Percentiles rank a stretch among this genome's conserved stretches.
Evolutionary conservation across 148 eudicot genomes (phyloP).

Genomic region (Cornus controversa): DNA sequence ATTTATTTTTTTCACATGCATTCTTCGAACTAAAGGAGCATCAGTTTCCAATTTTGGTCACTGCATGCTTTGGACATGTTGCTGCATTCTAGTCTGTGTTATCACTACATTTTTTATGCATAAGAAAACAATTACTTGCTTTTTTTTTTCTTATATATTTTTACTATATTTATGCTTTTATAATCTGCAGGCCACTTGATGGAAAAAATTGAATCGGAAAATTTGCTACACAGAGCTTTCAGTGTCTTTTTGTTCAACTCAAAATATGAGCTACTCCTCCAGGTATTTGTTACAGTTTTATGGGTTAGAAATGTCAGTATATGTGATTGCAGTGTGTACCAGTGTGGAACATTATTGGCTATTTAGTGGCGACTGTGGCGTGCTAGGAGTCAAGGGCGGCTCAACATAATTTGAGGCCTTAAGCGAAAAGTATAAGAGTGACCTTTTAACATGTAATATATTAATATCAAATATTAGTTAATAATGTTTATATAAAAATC

Average conservation of each 20-base stretch:
- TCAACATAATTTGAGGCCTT: too few relatives aligned
- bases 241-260: conserved; percentile 88
- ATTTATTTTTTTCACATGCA: not conserved
- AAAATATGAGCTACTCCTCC: conserved; percentile 88
- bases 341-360: not conserved
- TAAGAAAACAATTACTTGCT: not conserved
- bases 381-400: too few relatives aligned
- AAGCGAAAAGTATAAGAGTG: too few relatives aligned
- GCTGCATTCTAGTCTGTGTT: not conserved
- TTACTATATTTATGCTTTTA: not conserved
- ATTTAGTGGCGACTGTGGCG: not conserved
- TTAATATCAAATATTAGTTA: too few relatives aligned
- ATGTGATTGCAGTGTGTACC: not conserved
- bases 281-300: conserved; percentile 38
- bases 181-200: conserved; percentile 78
- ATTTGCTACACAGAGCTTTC: conserved; percentile 90
- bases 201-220: conserved; percentile 80
- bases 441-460: too few relatives aligned
- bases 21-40: not conserved
- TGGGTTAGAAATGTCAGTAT: conserved; percentile 1
- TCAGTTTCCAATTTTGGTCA: not conserved
- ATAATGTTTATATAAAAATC: too few relatives aligned
- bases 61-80: not conserved
- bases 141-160: not conserved
- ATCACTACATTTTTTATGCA: not conserved